Conservation (phyloP, 306 rosid genomes). For the Senna siamea region DNA sequence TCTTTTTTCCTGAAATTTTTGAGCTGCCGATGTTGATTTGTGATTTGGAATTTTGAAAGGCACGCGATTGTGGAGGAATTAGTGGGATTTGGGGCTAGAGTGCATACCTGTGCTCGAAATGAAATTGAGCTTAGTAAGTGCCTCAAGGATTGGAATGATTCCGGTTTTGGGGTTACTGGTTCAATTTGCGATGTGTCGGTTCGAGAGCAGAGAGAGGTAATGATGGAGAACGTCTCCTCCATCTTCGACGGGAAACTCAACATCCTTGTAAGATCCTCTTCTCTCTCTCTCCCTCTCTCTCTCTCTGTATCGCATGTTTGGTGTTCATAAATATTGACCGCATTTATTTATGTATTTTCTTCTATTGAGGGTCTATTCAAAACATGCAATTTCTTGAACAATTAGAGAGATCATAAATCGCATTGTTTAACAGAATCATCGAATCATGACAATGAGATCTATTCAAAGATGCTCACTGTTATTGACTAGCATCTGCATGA, state of each 20-base stretch:
- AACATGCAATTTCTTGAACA: background rate
- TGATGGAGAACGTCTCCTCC: slow-evolving; percentile 63
- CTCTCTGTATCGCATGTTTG: background rate
- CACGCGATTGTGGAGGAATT: slow-evolving; percentile 79
- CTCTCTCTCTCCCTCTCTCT: background rate
- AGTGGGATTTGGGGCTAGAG: slow-evolving; percentile 74
- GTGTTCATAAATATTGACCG: background rate
- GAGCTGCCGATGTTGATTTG: slow-evolving; percentile 5
- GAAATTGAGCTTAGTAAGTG: slow-evolving; percentile 50
- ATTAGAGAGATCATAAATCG: background rate
- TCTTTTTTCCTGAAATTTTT: slow-evolving; percentile 17
- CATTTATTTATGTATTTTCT: background rate
- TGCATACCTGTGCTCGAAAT: slow-evolving; percentile 75
- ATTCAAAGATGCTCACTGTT: background rate
- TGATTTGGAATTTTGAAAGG: slow-evolving; percentile 42
- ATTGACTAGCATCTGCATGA: background rate
- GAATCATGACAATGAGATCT: background rate
- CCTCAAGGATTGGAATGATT: slow-evolving; percentile 60
- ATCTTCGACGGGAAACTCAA: slow-evolving; percentile 71
- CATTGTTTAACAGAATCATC: background rate
- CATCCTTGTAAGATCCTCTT: slow-evolving; percentile 60
- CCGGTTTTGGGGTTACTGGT: slow-evolving; percentile 64
- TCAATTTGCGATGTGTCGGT: slow-evolving; percentile 71
- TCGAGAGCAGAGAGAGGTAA: slow-evolving; percentile 56
- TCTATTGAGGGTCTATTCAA: background rate